Base-by-base conservation (phyloP, 345 rosid species). In the Clausena lansium region DNA sequence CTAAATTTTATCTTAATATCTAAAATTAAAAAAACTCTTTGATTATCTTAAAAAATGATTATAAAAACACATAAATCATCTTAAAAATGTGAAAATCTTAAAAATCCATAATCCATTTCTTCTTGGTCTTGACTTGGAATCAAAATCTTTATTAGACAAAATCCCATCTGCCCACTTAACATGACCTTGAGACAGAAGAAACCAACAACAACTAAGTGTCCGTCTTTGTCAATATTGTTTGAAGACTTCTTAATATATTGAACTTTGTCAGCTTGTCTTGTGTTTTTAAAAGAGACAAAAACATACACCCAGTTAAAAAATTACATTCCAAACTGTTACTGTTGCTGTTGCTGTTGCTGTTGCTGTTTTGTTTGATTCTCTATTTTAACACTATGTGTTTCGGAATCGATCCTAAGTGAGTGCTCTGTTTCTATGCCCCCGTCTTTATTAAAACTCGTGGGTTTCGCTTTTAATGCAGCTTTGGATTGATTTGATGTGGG, bases 401-500 rank as follows among this genome's bases (percentile, higher is more conserved):
- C 41, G 35, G 65, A 27, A 47, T 4, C 50, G n/a, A 47, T 4
- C 50, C 45, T 74, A 67, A 62, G 88, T 79, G 71, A 83, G 84
- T 79, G 28, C 5, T 59, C 73, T 67, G 69, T 32, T 75, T 63
- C 63, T 67, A 22, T 10, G 50, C 50, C 2, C 73, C 50, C 41
- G 2, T 7, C 10, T 50, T 7, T 25, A 7, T 47, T 58, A 66
- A 57, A 60, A 68, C 57, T 63, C 32, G 54, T 60, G 71, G 71
- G 72, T 65, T 57, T 81, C 50, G 65, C 50, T 50, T 52, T 50
- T 52, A 1, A 27, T 50, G 36, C 33, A 9, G 1, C 41, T 80
- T 45, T 67, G 25, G 52, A 67, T 3, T 72, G 17, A 8, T 45
- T 66, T 66, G 27, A 62, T 33, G 14, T 20, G 58, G 73, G 45